These are phyloP conservation scores for Neonectria ditissima DNA, from an alignment of 2,329 filamentous ascomycete genomes.

Conservation along the genomic window DNA sequence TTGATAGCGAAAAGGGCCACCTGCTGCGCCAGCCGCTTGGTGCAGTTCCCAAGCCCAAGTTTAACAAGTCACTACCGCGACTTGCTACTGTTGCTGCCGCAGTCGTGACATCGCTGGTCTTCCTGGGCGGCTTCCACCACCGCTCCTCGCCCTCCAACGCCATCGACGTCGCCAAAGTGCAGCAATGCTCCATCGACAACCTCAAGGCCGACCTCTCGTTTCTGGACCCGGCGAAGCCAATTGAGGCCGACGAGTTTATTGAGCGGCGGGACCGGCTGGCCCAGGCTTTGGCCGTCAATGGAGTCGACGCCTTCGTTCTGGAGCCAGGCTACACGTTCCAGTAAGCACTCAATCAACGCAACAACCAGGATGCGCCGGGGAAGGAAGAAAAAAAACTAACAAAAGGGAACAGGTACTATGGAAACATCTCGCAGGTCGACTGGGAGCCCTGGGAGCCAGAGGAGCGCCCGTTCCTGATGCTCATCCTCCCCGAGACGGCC, in stretches of 20 bases:
- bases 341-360: constrained; percentile 44
- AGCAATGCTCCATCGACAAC: constrained; percentile 64
- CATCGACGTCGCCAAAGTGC: constrained; percentile 33
- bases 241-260: constrained; percentile 64
- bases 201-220: constrained; percentile 63
- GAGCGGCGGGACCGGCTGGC: constrained; percentile 68
- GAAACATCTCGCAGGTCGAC: constrained; percentile 69
- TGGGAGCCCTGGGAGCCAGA: constrained; percentile 76
- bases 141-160: constrained; percentile 4
- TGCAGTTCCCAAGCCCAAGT: neutral
- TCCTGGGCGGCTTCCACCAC: constrained; percentile 20
- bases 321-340: constrained; percentile 75
- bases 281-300: constrained; percentile 61
- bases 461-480: constrained; percentile 72
- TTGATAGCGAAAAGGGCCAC: constrained; percentile 22
- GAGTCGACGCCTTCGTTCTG: constrained; percentile 68
- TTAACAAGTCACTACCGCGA: constrained; percentile 9
- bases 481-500: constrained; percentile 62
- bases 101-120: constrained; percentile 12
- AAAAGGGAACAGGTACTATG: constrained; percentile 62
- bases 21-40: constrained; percentile 16
- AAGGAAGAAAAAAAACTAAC: too few relatives aligned
- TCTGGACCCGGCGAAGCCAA: constrained; percentile 60
- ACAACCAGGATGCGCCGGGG: neutral
- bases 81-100: constrained; percentile 9